A percentile compares a stretch with the other conserved stretches of the same genome.
Conservation (phyloP, 108 stramenopile genomes). For the Licmophora abbreviata region DNA sequence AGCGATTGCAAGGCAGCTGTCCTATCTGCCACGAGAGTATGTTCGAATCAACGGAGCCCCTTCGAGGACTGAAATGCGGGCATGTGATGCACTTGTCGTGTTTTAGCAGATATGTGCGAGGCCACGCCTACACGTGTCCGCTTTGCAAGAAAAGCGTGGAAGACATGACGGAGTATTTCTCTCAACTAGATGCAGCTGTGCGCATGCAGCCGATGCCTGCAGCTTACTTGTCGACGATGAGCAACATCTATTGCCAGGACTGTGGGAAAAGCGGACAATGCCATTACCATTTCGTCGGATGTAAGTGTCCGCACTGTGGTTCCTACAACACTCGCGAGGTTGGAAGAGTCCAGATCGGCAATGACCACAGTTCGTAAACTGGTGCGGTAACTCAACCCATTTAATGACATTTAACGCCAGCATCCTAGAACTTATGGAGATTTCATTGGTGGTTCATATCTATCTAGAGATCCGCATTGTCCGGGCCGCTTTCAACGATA, state of each 20-base stretch:
- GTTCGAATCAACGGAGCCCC: constrained; percentile 84
- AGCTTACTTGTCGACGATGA: constrained; percentile 49
- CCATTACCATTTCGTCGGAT: constrained; percentile 77
- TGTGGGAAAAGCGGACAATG: constrained; percentile 72
- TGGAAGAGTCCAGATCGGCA: constrained; percentile 35
- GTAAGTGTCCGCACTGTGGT: constrained; percentile 71
- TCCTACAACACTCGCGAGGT: constrained; percentile 84
- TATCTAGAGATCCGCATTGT: too few relatives aligned
- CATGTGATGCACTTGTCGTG: constrained; percentile 94
- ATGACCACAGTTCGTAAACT: not conserved
- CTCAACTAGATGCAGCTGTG: constrained; percentile 72
- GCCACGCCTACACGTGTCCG: constrained; percentile 67
- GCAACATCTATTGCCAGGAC: constrained; percentile 85
- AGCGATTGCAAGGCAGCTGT: constrained; percentile 86
- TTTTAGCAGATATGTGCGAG: constrained; percentile 65
- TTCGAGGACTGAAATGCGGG: constrained; percentile 84
- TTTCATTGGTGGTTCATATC: not conserved
- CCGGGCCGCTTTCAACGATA: too few relatives aligned
- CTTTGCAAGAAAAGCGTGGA: constrained; percentile 81
- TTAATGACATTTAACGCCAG: not conserved
- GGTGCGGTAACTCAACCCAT: not conserved
- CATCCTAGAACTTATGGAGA: not conserved
- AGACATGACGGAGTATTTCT: constrained; percentile 83
- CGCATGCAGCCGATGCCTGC: constrained; percentile 85
- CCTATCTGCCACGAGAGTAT: constrained; percentile 87